Percentiles rank a stretch among this genome's conserved stretches.
Conservation (phyloP, 148 eudicot species). For the Talinum fruticosum region DNA sequence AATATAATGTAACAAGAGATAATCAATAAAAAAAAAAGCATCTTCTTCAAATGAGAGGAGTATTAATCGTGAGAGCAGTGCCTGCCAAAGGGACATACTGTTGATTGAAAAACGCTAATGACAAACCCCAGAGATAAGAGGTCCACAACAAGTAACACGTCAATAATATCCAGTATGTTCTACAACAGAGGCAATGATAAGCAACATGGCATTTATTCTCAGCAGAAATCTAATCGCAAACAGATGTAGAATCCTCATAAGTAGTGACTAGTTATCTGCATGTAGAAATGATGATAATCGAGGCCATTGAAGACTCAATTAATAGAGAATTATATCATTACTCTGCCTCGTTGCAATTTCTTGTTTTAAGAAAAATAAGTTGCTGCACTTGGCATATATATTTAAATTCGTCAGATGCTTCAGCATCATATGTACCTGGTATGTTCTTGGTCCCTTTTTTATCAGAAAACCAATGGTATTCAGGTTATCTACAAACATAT, state of each 20-base stretch:
- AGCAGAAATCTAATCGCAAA: background rate
- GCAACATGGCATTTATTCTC: too few relatives aligned
- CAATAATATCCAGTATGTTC: background rate
- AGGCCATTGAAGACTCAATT: background rate
- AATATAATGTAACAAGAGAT: background rate
- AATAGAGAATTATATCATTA: conserved; percentile 1
- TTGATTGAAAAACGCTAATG: background rate
- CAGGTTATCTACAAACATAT: conserved; percentile 71
- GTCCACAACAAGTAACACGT: background rate
- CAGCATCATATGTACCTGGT: conserved; percentile 54
- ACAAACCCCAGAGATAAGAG: background rate
- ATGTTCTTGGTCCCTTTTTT: conserved; percentile 93
- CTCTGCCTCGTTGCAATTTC: background rate
- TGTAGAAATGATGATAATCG: background rate
- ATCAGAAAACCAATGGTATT: conserved; percentile 70
- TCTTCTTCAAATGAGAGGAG: background rate
- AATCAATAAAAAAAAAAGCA: background rate
- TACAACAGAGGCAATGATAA: too few relatives aligned
- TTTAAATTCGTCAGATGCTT: background rate
- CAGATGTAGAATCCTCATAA: background rate
- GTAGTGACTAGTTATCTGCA: background rate
- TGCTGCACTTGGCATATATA: background rate
- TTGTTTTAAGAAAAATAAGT: background rate
- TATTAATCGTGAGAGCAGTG: background rate
- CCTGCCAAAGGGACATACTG: background rate